Percentiles rank a stretch among this genome's conserved stretches.
Conservation (phyloP, 1,284 basidiomycete genomes). For the Puccinia hordei region DNA sequence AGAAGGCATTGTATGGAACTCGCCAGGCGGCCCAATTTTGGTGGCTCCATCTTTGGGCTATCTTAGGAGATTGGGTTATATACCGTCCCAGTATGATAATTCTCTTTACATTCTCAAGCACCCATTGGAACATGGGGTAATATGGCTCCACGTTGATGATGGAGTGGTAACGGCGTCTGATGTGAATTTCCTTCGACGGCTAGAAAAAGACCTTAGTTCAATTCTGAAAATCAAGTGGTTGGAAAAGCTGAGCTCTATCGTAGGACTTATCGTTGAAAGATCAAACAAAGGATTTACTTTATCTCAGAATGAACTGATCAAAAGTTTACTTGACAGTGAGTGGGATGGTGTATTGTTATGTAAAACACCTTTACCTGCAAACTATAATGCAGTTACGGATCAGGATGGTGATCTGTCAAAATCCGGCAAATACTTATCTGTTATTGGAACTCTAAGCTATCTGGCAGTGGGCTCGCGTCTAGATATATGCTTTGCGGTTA, state of each 20-base stretch:
- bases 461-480: no score
- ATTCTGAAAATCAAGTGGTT: not conserved
- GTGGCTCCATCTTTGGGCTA: slow-evolving; percentile 2
- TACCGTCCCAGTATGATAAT: not conserved
- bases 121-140: not conserved
- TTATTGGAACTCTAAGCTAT: no score
- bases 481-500: no score
- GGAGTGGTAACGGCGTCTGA: not conserved
- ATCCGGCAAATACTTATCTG: no score
- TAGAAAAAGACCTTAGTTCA: not conserved
- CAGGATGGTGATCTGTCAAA: no score
- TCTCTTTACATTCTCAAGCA: not conserved
- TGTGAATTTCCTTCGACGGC: not conserved
- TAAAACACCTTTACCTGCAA: not conserved
- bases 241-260: not conserved
- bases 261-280: not conserved
- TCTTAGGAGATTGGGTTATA: not conserved
- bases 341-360: not conserved
- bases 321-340: not conserved
- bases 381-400: not conserved
- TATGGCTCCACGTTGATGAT: slow-evolving; percentile 39
- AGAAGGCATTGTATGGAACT: no score
- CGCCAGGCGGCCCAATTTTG: no score
- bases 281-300: not conserved
- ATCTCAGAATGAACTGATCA: not conserved